Evolutionary conservation across 2,329 filamentous ascomycete genomes (phyloP), one percentile per base, ranked within the genome.

Genomic region (Ploettnerulaceae sp.): DNA sequence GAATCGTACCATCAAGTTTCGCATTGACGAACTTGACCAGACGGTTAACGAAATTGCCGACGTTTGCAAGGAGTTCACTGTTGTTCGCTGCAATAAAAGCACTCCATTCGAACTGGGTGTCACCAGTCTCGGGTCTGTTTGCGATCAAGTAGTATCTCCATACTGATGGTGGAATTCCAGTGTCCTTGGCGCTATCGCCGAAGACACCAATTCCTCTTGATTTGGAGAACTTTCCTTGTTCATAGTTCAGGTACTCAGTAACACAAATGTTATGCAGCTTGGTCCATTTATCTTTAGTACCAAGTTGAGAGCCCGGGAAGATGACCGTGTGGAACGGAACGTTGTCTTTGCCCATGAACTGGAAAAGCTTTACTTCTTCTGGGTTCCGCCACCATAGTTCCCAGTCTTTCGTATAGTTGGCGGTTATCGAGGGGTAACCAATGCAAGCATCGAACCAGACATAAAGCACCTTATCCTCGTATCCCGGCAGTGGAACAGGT

Each of bases 321-420:
- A 95, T 89, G 61, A 95, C 86, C 34, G 85, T 86, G 70, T 95
- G 89, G 73, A 91, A 93, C 49, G 69, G 69, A 14, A 72, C 86
- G 57, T 91, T 90, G 66, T 91, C 86, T 66, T 95, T 96, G 69
- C 90, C 90, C 58, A 95, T 87, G 74, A 96, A 94, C 70, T 96
- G 90, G 67, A 93, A 95, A 9, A 96, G 77, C 62, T 84, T 79
- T 37, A 96, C 89, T 25, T 95, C 76, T 34, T 95, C 84, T 0
- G 89, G 88, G 65, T 94, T 85, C 63, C 85, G 82, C 90, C 90
- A 96, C 90, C 90, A 96, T 62, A 87, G 77, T 71, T 95, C 82
- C 90, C 90, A 96, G 53, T 94, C 76, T 34, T 82, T 76, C 4
- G 89, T 95, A 66, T 95, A 95, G 59, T 81, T 89, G 54, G 87